Conservation (phyloP, 768 basidiomycete genomes). For the Suillus bovinus region DNA sequence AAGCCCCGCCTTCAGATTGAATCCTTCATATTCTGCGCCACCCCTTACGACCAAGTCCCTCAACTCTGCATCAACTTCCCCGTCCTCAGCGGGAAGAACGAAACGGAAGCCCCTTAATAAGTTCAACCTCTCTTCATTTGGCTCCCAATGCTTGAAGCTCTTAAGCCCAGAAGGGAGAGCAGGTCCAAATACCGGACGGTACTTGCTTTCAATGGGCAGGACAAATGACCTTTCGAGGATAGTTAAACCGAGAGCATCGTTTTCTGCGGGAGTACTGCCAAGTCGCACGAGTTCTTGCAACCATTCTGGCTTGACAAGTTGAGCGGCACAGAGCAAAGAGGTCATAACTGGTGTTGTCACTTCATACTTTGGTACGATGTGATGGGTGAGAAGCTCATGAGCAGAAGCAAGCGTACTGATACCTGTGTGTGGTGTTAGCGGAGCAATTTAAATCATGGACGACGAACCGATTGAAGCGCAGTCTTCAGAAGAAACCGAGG, state of each 20-base stretch:
- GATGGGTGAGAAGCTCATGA: conserved; percentile 57
- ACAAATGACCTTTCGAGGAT: conserved; percentile 52
- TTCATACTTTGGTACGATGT: conserved; percentile 53
- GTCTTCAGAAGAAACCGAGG: conserved; percentile 38
- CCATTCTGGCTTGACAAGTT: conserved; percentile 71
- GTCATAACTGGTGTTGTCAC: conserved; percentile 51
- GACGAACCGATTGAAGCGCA: conserved; percentile 57
- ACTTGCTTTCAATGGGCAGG: conserved; percentile 55
- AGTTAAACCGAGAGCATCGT: conserved; percentile 33
- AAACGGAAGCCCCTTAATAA: conserved; percentile 58
- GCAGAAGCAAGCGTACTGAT: conserved; percentile 52
- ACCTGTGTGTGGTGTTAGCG: conserved; percentile 38
- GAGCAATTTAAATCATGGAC: background rate
- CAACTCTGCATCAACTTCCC: conserved; percentile 48
- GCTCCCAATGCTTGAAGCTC: conserved; percentile 61
- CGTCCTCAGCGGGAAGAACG: conserved; percentile 57
- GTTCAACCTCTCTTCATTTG: conserved; percentile 59
- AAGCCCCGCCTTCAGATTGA: conserved; percentile 51
- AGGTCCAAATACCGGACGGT: conserved; percentile 57
- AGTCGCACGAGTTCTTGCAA: conserved; percentile 57
- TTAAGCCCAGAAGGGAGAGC: conserved; percentile 50
- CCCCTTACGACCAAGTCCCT: conserved; percentile 57
- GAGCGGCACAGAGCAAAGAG: conserved; percentile 58
- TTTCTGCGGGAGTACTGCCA: conserved; percentile 38
- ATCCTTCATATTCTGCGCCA: conserved; percentile 61